Evolutionary conservation across 108 stramenopile species (phyloP).

Genomic region (Nitzschia sp.): DNA sequence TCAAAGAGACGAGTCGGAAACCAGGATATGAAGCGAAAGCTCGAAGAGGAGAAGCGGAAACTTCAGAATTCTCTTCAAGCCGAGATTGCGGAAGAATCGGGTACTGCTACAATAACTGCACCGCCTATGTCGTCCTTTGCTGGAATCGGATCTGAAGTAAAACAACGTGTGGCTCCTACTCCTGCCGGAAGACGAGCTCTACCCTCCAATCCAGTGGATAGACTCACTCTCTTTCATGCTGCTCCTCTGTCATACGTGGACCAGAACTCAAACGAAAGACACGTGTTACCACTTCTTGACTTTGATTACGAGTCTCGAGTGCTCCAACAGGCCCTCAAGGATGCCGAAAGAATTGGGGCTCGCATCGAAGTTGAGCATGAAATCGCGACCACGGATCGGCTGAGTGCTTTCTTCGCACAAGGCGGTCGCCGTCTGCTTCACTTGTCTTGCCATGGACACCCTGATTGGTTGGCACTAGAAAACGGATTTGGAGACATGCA

Average conservation of each 20-base stretch:
- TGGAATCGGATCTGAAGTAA: too few relatives aligned
- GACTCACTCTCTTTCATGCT: constrained; percentile 16
- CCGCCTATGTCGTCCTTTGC: too few relatives aligned
- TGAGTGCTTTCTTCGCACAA: constrained; percentile 39
- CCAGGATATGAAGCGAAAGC: not conserved
- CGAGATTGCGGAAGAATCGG: not conserved
- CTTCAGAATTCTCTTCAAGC: not conserved
- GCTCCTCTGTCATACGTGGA: constrained; percentile 22
- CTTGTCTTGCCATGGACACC: constrained; percentile 60
- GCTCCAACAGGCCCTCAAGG: constrained; percentile 8
- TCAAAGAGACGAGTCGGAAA: not conserved
- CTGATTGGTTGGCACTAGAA: constrained; percentile 48
- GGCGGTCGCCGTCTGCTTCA: constrained; percentile 29
- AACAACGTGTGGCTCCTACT: too few relatives aligned
- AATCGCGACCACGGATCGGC: constrained; percentile 48
- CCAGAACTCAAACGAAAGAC: not conserved
- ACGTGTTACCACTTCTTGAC: constrained; percentile 8
- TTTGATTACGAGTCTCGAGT: constrained; percentile 16
- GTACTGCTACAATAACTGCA: too few relatives aligned
- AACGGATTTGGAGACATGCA: constrained; percentile 54
- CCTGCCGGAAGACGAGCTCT: not conserved
- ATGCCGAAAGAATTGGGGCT: constrained; percentile 12
- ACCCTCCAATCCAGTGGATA: not conserved
- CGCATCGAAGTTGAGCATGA: constrained; percentile 41
- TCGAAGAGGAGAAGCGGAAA: not conserved